Evolutionary conservation across 129 eudicot genomes (phyloP), one percentile per base, ranked within the genome.

Genomic region (Saussurea involucrata): DNA sequence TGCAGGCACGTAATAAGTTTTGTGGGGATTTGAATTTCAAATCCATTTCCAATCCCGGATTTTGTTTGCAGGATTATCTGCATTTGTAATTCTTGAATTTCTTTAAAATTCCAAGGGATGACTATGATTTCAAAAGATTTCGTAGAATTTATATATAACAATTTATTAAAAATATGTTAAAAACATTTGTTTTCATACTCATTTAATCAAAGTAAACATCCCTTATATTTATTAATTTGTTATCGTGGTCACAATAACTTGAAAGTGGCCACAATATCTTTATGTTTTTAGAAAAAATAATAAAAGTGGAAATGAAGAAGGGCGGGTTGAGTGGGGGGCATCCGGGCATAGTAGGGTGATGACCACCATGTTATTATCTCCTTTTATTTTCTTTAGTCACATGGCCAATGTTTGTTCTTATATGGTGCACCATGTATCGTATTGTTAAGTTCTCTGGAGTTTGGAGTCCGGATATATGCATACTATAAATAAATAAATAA

Each of bases 381-480:
- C 61, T 69, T 25, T 33, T 77, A n/a, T 24, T 31, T 69, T 78
- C 64, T 69, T 67, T 67, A 32, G 46, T 65, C 76, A 78, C 82
- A 78, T 78, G 81, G 76, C 63, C 63, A 78, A 21, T 49, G 28
- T 69, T 78, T 78, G 76, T 78, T 58, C 70, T 78, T 69, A 57
- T 78, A 36, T 69, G 63, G 70, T 77, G 82, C 82, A 78, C 75
- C 60, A 78, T 77, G 27, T 69, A 78, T 34, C 49, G 69, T 36
- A 58, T 78, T 78, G 46, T 68, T 58, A 78, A 42, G 10, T 46
- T 65, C 33, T 28, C 5, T 17, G 61, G 8, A 17, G 61, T 53
- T 5, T 46, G 49, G 72, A 77, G 80, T 28, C 32, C 55, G 72
- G 80, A 53, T 4, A 49, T 25, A 66, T 66, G 73, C 25, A 76